These are phyloP conservation scores for Paecilomyces sp. DNA, from an alignment of 2,329 filamentous ascomycete species.

Conservation along the genomic window DNA sequence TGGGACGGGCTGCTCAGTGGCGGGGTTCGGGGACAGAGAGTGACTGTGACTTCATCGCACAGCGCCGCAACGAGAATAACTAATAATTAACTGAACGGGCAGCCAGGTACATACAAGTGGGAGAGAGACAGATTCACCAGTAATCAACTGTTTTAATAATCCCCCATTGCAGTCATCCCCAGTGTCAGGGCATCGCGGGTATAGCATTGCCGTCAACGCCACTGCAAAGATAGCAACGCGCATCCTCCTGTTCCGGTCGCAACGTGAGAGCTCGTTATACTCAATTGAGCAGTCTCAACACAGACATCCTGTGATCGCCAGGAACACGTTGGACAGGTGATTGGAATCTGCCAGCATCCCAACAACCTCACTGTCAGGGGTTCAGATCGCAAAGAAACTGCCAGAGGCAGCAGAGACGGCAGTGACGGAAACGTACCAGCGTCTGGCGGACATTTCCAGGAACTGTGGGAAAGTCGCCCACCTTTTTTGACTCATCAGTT, in stretches of 20 bases:
- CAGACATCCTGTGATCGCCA: not conserved
- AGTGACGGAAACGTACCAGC: not conserved
- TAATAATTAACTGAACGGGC: not conserved
- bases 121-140: not conserved
- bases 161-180: not conserved
- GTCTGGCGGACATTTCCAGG: not conserved
- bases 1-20: not conserved
- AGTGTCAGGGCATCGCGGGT: not conserved
- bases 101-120: not conserved
- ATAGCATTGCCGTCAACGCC: not conserved
- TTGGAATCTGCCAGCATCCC: not conserved
- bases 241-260: not conserved
- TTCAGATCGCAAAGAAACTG: not conserved
- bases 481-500: not conserved
- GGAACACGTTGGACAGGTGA: not conserved
- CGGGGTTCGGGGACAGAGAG: not conserved
- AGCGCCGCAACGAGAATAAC: not conserved
- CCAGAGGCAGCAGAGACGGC: not conserved
- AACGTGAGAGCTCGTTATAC: not conserved
- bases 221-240: not conserved
- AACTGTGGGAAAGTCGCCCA: not conserved
- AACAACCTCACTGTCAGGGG: not conserved
- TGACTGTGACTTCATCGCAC: conserved; percentile 1
- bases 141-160: not conserved
- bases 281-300: not conserved